Evolutionary conservation across 805 yeast species (phyloP).

Genomic region (Candida peoriensis): DNA sequence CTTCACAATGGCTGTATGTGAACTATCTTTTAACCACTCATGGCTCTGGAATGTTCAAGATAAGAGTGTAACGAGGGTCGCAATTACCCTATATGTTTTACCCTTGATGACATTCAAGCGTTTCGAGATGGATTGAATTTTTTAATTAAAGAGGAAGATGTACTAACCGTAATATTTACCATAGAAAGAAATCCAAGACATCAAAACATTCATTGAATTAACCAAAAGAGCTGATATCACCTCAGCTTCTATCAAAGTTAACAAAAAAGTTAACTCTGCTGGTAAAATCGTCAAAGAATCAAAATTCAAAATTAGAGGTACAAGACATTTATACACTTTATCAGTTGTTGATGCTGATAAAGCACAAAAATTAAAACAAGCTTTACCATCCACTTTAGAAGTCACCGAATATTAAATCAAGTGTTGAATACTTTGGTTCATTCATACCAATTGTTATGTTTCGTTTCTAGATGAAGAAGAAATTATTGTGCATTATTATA

Average conservation of each 20-base stretch:
- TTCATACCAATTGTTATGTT: not conserved
- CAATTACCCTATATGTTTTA: too few species aligned
- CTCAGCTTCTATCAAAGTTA: slow-evolving; percentile 91
- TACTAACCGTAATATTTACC: slow-evolving; percentile 9
- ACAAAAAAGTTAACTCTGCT: slow-evolving; percentile 72
- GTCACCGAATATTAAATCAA: slow-evolving; percentile 44
- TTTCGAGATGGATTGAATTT: too few species aligned
- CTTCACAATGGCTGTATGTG: too few species aligned
- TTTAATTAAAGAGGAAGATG: too few species aligned
- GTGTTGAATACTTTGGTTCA: not conserved
- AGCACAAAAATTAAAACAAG: slow-evolving; percentile 96
- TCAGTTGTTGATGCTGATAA: slow-evolving; percentile 92
- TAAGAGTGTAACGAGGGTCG: too few species aligned
- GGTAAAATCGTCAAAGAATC: slow-evolving; percentile 89
- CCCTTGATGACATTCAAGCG: too few species aligned
- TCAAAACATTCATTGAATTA: slow-evolving; percentile 95
- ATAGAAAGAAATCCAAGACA: slow-evolving; percentile 79
- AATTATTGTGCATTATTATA: too few species aligned
- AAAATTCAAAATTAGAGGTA: slow-evolving; percentile 98
- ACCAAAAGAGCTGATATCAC: slow-evolving; percentile 94
- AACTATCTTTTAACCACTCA: too few species aligned
- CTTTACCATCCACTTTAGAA: slow-evolving; percentile 91
- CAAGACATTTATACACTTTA: slow-evolving; percentile 91
- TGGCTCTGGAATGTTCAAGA: too few species aligned
- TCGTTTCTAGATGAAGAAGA: too few species aligned